These are phyloP conservation scores for Malus orientalis DNA, from an alignment of 306 rosid genomes.

Conservation along the genomic window DNA sequence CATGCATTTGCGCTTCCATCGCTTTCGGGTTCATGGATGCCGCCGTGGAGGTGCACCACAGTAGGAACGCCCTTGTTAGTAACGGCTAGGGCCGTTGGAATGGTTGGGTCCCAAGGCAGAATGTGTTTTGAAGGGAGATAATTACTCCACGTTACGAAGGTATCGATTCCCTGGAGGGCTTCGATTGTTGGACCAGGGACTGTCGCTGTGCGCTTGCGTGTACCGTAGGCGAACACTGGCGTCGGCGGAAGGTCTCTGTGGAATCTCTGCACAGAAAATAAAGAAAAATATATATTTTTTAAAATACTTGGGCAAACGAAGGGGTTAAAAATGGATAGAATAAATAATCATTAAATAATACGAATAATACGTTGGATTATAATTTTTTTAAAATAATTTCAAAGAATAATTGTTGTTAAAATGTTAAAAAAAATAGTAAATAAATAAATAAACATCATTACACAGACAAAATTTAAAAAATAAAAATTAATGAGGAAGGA, in stretches of 20 bases:
- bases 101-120: slow-evolving; percentile 75
- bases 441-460: no score
- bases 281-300: neutral
- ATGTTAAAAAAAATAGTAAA: no score
- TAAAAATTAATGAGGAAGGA: no score
- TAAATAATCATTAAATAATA: no score
- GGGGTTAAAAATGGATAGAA: neutral
- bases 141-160: slow-evolving; percentile 65
- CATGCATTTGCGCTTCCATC: slow-evolving; percentile 67
- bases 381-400: no score
- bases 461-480: no score
- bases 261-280: slow-evolving; percentile 47
- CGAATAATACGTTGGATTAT: no score
- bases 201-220: slow-evolving; percentile 29
- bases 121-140: slow-evolving; percentile 64
- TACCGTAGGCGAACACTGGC: slow-evolving; percentile 63
- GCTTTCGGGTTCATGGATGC: slow-evolving; percentile 47
- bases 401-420: no score
- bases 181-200: slow-evolving; percentile 85
- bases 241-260: slow-evolving; percentile 67
- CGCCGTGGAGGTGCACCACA: slow-evolving; percentile 80
- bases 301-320: neutral
- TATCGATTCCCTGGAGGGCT: slow-evolving; percentile 36
- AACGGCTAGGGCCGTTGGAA: slow-evolving; percentile 45
- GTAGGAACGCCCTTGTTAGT: slow-evolving; percentile 52